Conservation (phyloP, 2,329 filamentous ascomycete genomes). For the Cyphellophora europaea region DNA sequence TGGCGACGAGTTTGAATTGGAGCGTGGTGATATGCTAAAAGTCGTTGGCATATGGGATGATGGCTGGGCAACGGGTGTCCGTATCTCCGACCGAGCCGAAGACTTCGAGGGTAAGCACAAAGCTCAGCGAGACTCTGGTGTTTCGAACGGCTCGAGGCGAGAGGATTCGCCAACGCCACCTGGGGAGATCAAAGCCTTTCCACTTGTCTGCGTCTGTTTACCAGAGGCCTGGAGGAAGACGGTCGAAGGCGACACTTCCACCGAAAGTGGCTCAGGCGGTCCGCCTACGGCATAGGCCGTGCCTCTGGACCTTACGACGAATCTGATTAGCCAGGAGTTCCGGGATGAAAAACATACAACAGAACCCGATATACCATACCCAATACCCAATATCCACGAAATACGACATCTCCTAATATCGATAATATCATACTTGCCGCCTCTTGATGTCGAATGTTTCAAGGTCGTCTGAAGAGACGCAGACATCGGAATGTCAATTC, state of each 20-base stretch:
- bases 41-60: conserved; percentile 98
- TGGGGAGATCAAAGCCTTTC: conserved; percentile 95
- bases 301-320: neutral
- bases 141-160: conserved; percentile 65
- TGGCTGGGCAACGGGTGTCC: conserved; percentile 90
- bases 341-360: conserved; percentile 2
- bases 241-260: conserved; percentile 77
- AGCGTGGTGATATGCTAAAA: conserved; percentile 96
- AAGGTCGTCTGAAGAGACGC: too few species aligned
- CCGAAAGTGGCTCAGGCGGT: conserved; percentile 47
- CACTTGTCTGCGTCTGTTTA: conserved; percentile 88
- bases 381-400: too few species aligned
- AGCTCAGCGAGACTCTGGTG: conserved; percentile 81
- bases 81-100: conserved; percentile 73
- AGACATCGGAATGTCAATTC: too few species aligned
- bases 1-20: conserved; percentile 82
- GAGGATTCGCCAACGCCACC: conserved; percentile 54
- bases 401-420: conserved; percentile 1
- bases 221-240: conserved; percentile 96
- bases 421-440: too few species aligned
- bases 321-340: conserved; percentile 3
- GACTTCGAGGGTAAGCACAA: conserved; percentile 75
- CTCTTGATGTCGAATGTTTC: too few species aligned
- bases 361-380: too few species aligned
- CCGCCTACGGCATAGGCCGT: conserved; percentile 7